Evolutionary conservation across 345 rosid genomes (phyloP), one percentile per base, ranked within the genome.

Genomic region (Arabidopsis suecica): DNA sequence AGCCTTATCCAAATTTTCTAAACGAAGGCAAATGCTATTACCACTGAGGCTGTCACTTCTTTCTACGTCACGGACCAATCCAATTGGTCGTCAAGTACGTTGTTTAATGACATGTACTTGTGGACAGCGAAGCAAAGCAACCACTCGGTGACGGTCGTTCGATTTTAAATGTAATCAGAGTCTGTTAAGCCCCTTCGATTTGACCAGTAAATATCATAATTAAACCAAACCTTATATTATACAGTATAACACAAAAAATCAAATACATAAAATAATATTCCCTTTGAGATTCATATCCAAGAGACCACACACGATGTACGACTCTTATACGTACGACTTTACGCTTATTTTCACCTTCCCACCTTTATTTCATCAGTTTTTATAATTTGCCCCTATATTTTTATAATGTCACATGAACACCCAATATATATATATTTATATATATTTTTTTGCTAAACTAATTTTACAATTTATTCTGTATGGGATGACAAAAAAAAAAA

Each of bases 1-100:
- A 53, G 74, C 75, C 82, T 73, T 79, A 79, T 79, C 82, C 82
- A 79, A 47, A 50, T 65, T 73, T 73, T 68, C 50, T 73, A 68
- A 50, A 41, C 38, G 10, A 34, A 61, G 67, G 18, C 1, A 44
- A 28, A 36, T 7, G 53, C 37, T 79, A 73, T 5, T 20, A 30
- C 51, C 7, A 78, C 71, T 12, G 30, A 11, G 55, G 4, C 78
- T 37, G 78, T 79, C 65, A 25, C 22, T 28, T 78, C 32, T 37
- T 3, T 18, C 11, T 38, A 54, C 65, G 44, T 53, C 71, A 73
- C 70, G 2, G 78, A n/a, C 67, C 20, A 54, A 68, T 62, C 61
- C 10, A 1, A 73, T 79, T 62, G 66, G 75, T 30, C 36, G 0
- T 51, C 16, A 51, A 66, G 69, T 66, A 72, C 69, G 64, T 64